phyloP scores from a whole-genome alignment of 2,329 filamentous ascomycete species.

The Aspergillus sp. region DNA sequence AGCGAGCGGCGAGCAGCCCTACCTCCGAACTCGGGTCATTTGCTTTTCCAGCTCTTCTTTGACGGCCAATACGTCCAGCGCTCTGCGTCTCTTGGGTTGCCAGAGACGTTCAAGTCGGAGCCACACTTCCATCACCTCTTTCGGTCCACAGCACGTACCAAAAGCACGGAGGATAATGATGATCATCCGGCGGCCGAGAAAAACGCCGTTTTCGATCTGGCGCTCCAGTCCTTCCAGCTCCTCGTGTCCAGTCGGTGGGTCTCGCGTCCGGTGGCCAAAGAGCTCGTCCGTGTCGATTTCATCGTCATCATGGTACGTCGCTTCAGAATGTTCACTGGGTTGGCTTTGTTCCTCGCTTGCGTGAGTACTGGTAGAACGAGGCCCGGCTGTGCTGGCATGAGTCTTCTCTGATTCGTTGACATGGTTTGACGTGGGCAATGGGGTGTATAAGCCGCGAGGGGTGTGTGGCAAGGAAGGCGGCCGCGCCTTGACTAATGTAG shows the following conservation, averaged over 20 bases:
- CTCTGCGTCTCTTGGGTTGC: slow-evolving; percentile 35
- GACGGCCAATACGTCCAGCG: slow-evolving; percentile 34
- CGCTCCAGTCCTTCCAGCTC: slow-evolving; percentile 23
- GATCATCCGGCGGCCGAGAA: slow-evolving; percentile 40
- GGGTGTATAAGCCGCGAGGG: slow-evolving; percentile 21
- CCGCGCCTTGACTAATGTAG: slow-evolving; percentile 5
- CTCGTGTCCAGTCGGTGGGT: slow-evolving; percentile 5
- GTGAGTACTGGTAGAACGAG: not conserved
- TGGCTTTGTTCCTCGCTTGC: slow-evolving; percentile 8
- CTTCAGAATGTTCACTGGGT: slow-evolving; percentile 5
- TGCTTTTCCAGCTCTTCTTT: slow-evolving; percentile 38
- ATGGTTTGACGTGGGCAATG: slow-evolving; percentile 18
- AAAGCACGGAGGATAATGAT: slow-evolving; percentile 40
- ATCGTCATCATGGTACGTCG: slow-evolving; percentile 4
- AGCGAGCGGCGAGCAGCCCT: not conserved
- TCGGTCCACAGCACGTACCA: slow-evolving; percentile 33
- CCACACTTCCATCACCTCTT: slow-evolving; percentile 39
- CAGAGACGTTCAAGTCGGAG: slow-evolving; percentile 39
- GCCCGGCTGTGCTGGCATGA: slow-evolving; percentile 7
- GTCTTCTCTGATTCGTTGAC: not conserved
- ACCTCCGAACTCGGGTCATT: slow-evolving; percentile 20
- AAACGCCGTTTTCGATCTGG: slow-evolving; percentile 39
- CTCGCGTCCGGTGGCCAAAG: slow-evolving; percentile 6
- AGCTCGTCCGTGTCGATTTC: slow-evolving; percentile 13
- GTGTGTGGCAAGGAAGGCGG: slow-evolving; percentile 7